Base-by-base conservation (phyloP, 192 early-diverging fungal genomes). In the Jimgerdemannia lactiflua region DNA sequence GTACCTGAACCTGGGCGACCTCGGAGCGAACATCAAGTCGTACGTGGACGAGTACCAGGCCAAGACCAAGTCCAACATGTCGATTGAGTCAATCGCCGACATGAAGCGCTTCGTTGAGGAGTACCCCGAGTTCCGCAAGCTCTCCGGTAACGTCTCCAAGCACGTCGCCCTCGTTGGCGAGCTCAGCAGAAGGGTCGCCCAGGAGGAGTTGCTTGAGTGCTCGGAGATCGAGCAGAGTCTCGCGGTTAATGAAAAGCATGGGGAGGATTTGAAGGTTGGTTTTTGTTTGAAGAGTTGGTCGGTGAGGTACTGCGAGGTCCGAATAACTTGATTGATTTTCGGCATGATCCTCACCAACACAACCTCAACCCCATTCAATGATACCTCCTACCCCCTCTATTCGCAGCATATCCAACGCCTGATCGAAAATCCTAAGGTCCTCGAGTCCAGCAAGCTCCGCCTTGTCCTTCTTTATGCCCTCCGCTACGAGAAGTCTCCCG, bases 31-130 rank as follows among this genome's bases (percentile, higher is more conserved):
- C 42, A 97, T 99, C 84, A 98, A 97, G 72, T 83, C 87, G 39
- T 97, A 97, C 79, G 96, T 98, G 54, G 94, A 96, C 73, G 92
- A 96, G 73, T 99, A 95, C 80, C 98, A 99, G 82, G 74, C 85
- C 43, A 95, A 96, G 79, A 95, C 98, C 18, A 89, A 97, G 78
- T 94, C 92, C 4, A 93, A 92, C 68, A 92, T 92, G 82, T 91
- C 95, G 72, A 95, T 99, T 73, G 95, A 99, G 71, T 95, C 94
- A 19, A 98, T 99, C 72, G 82, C 92, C 7, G 97, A 99, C 76
- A 99, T 99, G 98, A 99, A 99, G 80, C 88, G 93, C 66, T 99
- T 99, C 90, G 95, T 99, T 9, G 96, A 99, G 80, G 95, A 96
- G 64, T 99, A 99, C 76, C 98, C 98, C 4, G 98, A 99, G 75